These are phyloP conservation scores for Fusarium virguliforme DNA, from an alignment of 2,329 filamentous ascomycete species.

Conservation along the genomic window DNA sequence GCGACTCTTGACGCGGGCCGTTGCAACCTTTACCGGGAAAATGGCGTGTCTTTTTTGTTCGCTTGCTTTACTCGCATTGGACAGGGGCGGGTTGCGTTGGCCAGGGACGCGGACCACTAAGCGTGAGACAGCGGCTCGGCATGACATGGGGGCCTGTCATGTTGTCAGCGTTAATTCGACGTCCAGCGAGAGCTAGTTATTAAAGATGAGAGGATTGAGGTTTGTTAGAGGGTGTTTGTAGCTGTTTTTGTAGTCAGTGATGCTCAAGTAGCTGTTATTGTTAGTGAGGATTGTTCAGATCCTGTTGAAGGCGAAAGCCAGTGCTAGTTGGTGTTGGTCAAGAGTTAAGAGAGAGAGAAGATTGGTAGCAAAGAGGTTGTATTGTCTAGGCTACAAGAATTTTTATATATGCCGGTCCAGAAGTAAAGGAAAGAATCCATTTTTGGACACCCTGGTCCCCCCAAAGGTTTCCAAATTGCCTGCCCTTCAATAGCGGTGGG, in stretches of 20 bases:
- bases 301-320: not conserved
- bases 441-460: conserved; percentile 33
- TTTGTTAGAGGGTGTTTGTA: not conserved
- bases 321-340: not conserved
- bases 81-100: conserved; percentile 19
- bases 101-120: conserved; percentile 18
- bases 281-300: not conserved
- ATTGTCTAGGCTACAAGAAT: conserved; percentile 41
- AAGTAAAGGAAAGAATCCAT: conserved; percentile 37
- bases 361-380: conserved; percentile 37
- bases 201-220: not conserved
- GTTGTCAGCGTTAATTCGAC: conserved; percentile 21
- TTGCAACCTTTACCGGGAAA: conserved; percentile 25
- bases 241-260: not conserved
- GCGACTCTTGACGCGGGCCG: conserved; percentile 20
- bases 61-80: conserved; percentile 25
- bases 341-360: conserved; percentile 3
- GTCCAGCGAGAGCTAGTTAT: not conserved
- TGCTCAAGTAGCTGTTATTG: not conserved
- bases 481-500: conserved; percentile 41
- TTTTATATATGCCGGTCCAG: conserved; percentile 35
- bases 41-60: conserved; percentile 1
- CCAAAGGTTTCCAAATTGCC: conserved; percentile 20
- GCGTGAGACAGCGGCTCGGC: conserved; percentile 30
- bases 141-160: conserved; percentile 26